Evolutionary conservation across 345 rosid genomes (phyloP), one percentile per base, ranked within the genome.

Genomic region (Stellera chamaejasme): DNA sequence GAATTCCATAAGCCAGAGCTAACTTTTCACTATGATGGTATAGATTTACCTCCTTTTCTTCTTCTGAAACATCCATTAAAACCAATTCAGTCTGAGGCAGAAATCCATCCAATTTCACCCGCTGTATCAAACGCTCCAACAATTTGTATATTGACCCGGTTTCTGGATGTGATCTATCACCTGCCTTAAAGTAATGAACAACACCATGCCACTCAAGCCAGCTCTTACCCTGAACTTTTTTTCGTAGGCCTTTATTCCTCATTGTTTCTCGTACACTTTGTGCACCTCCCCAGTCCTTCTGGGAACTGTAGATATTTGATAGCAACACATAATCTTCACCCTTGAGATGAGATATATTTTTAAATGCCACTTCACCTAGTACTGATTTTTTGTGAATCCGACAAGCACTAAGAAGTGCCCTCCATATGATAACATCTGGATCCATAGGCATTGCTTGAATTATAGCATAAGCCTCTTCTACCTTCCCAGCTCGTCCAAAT

Each of bases 391-490:
- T 74, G 61, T 69, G 48, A 56, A 72, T 77, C 72, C 84, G 80
- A 23, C 85, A 80, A 62, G 91, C 86, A 57, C 93, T 85, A 64
- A 91, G 96, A 62, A 87, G 79, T 19, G 83, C 69, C 75, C 98
- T 81, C 98, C 98, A 91, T 53, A 83, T 79, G 60, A 85, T 79
- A 32, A 80, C 63, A 69, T 91, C 98, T 0, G 98, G 88, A 61
- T 83, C 75, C 48, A 80, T 69, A 0, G 82, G 84, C 95, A 87
- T 87, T 27, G 70, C 71, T 58, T 58, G 62, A 59, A 85, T 78
- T 70, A 82, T 52, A 16, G 74, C 78, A 66, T 74, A 79, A 11
- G 90, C 96, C 65, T 85, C 91, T 54, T 79, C 79, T n/a, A 87
- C 62, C 25, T 54, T 65, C 60, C 89, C 96, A 28, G 87, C 85